Conservation (phyloP, 306 rosid species). For the Sicyos edulis region DNA sequence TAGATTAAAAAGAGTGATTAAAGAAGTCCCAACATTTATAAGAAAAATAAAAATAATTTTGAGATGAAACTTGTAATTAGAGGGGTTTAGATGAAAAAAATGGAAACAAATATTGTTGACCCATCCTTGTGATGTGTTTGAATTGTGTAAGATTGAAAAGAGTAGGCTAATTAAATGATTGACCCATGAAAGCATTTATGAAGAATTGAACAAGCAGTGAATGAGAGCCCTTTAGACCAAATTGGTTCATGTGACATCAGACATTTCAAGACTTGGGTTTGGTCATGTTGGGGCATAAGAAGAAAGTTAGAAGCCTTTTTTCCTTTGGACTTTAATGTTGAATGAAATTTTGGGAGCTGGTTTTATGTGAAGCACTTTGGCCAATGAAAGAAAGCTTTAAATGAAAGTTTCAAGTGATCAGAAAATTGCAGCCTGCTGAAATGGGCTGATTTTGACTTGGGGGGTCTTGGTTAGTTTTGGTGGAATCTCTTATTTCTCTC, state of each 20-base stretch:
- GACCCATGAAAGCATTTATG: neutral
- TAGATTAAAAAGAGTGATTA: too few relatives aligned
- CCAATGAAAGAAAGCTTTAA: neutral
- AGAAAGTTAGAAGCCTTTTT: neutral
- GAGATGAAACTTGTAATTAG: too few relatives aligned
- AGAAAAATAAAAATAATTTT: too few relatives aligned
- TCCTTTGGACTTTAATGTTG: neutral
- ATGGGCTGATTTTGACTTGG: conserved; percentile 15
- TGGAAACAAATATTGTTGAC: neutral
- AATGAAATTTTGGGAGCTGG: neutral
- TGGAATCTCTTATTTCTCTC: neutral
- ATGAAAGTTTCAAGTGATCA: neutral
- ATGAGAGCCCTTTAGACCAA: neutral
- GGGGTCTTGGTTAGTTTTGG: conserved; percentile 9
- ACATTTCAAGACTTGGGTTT: neutral
- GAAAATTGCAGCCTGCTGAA: neutral
- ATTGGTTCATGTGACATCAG: neutral
- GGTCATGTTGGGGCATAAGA: neutral
- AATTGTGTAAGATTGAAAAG: neutral
- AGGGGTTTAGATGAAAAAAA: too few relatives aligned
- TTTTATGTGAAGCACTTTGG: neutral
- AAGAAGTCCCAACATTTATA: too few relatives aligned
- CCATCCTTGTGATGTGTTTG: neutral
- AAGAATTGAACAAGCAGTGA: neutral
- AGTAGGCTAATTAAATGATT: neutral